phyloP scores from a whole-genome alignment of 129 eudicot species.

The Saussurea involucrata region DNA sequence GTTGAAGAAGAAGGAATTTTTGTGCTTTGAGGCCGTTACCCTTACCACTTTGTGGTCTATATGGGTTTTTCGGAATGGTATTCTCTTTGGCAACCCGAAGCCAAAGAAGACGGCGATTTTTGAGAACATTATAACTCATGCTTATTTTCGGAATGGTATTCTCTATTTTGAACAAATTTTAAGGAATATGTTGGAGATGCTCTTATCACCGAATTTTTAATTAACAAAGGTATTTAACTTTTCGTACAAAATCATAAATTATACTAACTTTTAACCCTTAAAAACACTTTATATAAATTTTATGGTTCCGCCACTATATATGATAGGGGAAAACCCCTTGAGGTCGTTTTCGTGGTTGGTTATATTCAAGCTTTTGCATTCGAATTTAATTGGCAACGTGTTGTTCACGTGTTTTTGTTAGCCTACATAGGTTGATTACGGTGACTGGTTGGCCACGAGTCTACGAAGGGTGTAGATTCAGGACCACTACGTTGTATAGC shows the following conservation, averaged over 20 bases:
- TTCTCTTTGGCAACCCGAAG: too few relatives aligned
- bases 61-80: too few relatives aligned
- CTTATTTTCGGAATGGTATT: too few relatives aligned
- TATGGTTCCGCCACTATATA: background rate
- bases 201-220: background rate
- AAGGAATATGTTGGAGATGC: too few relatives aligned
- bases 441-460: conserved; percentile 8
- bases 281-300: background rate
- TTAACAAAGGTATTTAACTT: background rate
- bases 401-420: conserved; percentile 2
- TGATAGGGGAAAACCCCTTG: background rate
- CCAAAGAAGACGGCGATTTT: too few relatives aligned
- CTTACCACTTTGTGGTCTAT: too few relatives aligned
- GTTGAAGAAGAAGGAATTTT: too few relatives aligned
- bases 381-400: background rate
- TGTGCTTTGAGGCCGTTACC: too few relatives aligned
- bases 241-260: background rate
- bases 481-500: conserved; percentile 23
- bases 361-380: background rate
- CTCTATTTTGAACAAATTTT: too few relatives aligned
- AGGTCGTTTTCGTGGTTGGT: conserved; percentile 7
- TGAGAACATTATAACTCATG: too few relatives aligned
- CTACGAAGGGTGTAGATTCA: background rate
- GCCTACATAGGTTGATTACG: conserved; percentile 5
- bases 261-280: background rate